These are phyloP conservation scores for Aegilops speltoides DNA, from an alignment of 176 grass and related monocot genomes.

Conservation along the genomic window DNA sequence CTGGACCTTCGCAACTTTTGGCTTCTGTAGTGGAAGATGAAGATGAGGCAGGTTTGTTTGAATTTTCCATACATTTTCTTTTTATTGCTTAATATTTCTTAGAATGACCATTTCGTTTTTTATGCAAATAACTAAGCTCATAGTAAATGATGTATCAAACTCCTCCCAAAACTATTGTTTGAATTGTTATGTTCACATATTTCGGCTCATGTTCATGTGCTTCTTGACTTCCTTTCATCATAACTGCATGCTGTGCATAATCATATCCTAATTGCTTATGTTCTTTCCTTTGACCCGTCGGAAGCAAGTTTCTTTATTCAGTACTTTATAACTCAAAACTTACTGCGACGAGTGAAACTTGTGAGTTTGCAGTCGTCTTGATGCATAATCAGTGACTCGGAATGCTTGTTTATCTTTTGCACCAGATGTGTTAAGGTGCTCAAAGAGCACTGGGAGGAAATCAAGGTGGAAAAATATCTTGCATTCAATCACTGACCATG, in stretches of 20 bases:
- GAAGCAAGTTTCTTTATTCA: neutral
- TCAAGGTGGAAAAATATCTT: slow-evolving; percentile 73
- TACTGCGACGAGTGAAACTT: neutral
- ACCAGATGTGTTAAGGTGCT: neutral
- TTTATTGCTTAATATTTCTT: neutral
- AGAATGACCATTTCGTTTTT: neutral
- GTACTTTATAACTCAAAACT: neutral
- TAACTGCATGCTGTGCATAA: neutral
- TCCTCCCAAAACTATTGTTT: neutral
- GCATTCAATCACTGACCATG: slow-evolving; percentile 76
- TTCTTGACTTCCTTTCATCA: neutral
- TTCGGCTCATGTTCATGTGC: neutral
- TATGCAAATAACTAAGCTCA: neutral
- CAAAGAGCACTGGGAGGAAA: slow-evolving; percentile 8
- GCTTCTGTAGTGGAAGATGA: slow-evolving; percentile 39
- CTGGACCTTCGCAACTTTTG: slow-evolving; percentile 29
- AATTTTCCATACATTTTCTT: neutral
- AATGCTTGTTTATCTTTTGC: neutral
- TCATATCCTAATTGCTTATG: neutral
- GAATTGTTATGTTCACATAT: neutral
- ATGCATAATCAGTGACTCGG: neutral
- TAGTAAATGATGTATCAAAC: neutral
- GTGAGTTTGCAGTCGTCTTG: neutral
- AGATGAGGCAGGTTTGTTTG: slow-evolving; percentile 45
- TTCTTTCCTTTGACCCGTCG: neutral